Evolutionary conservation across 139 green algal species (phyloP), one percentile per base, ranked within the genome.

Genomic region (Tetradesmus lagerheimii): DNA sequence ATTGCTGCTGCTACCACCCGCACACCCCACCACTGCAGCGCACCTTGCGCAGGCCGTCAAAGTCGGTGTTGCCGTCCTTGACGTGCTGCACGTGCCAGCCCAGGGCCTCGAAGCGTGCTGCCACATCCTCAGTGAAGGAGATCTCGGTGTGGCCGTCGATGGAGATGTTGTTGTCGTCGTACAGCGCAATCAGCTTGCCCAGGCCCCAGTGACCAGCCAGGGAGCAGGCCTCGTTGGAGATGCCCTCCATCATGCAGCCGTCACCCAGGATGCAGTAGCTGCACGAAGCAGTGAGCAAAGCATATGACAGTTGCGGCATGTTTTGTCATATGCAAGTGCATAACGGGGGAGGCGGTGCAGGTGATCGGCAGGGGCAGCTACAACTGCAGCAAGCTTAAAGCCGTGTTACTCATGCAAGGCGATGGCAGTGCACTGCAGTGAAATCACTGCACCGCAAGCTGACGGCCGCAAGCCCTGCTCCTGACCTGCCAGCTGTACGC

Each of bases 111-210:
- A 97, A 99, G 85, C 98, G 96, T 35, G 95, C 95, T 75, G 66
- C 91, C 27, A 99, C 98, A 90, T 99, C 97, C 95, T 99, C 98
- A 37, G 98, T 99, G 97, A 99, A 99, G 53, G 97, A 98, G 95
- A 99, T 99, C 83, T 99, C 96, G 25, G 98, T 99, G 96, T 99
- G 94, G 83, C 98, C 98, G 89, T 99, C 98, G 85, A 99, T 99
- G 92, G 98, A 99, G 94, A 99, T 99, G 77, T 97, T 95, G 98
- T 99, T 99, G 97, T 99, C 97, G 90, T 99, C 98, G 94, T 99
- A 99, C 87, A 99, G 94, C 23, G 94, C 96, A 93, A 99, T 99
- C 27, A 99, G 96, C 97, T 99, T 99, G 96, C 97, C 97, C 87
- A 99, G 97, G 87, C 97, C 98, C 98, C 97, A 99, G 95, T 99